Conservation (phyloP, 2,329 filamentous ascomycete genomes). For the Chaetomiaceae sp. region DNA sequence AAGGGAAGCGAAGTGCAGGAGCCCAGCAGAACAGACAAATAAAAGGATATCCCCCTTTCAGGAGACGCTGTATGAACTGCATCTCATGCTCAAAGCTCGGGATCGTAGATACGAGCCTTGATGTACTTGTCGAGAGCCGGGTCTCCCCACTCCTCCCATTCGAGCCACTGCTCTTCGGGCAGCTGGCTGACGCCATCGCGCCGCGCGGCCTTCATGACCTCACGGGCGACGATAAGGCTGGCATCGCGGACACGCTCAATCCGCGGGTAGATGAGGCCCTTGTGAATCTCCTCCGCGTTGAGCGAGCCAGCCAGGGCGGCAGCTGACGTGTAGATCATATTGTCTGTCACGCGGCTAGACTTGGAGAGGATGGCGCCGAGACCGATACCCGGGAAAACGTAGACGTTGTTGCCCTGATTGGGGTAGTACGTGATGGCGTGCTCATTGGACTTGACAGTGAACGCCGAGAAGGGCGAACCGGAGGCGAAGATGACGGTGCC, state of each 20-base stretch:
- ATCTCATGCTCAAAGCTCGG: constrained; percentile 27
- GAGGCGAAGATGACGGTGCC: constrained; percentile 91
- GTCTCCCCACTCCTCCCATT: constrained; percentile 69
- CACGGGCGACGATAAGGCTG: constrained; percentile 77
- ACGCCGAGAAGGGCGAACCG: constrained; percentile 81
- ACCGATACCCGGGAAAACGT: constrained; percentile 95
- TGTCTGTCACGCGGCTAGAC: constrained; percentile 78
- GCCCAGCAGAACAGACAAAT: not conserved
- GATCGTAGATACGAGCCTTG: constrained; percentile 58
- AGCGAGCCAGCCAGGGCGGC: constrained; percentile 74
- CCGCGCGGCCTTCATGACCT: constrained; percentile 90
- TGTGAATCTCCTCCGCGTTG: constrained; percentile 73
- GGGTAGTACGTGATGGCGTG: constrained; percentile 65
- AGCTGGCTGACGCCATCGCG: constrained; percentile 70
- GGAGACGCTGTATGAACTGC: not conserved
- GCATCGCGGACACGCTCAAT: constrained; percentile 91
- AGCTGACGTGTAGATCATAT: constrained; percentile 95
- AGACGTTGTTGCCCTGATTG: constrained; percentile 82
- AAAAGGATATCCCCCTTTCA: not conserved
- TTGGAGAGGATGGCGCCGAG: constrained; percentile 90
- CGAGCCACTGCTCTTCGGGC: constrained; percentile 63
- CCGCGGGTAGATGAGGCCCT: constrained; percentile 84
- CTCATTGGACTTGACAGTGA: constrained; percentile 59
- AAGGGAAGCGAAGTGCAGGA: not conserved
- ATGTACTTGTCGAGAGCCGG: constrained; percentile 58